Base-by-base conservation (phyloP, 148 eudicot genomes). In the Nyssa sinensis region DNA sequence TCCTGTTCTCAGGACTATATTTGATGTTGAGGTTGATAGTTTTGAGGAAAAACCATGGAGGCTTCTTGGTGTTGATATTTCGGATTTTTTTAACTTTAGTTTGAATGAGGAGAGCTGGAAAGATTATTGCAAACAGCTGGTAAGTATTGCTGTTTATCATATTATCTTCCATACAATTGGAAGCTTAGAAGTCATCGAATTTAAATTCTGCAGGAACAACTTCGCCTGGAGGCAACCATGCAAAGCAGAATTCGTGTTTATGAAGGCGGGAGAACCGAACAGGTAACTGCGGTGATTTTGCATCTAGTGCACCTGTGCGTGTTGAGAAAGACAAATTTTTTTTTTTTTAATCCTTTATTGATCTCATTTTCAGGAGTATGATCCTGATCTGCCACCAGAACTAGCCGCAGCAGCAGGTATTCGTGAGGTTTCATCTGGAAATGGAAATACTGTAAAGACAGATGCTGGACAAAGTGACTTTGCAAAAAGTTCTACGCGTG, bases 371-470 rank as follows among this genome's bases (percentile, higher is more conserved):
- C 81, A 96, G 99, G 97, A 87, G 62, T 96, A 88, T 79, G 99
- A 96, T 87, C 99, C 99, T 66, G 99, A 96, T 84, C 81, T 96
- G 76, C 99, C 99, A 61, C 99, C 98, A 37, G 99, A 96, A 84
- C 88, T 96, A 64, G 97, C 89, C 64, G 99, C 99, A 41, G 99
- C 99, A 33, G 86, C 92, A 63, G 95, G 89, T 29, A 75, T 81
- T 73, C 90, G 81, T 79, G 51, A 44, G 12, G 65, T 78, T 76
- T 57, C 88, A 73, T 85, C 93, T 69, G 95, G 78, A 82, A 89
- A 83, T 84, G 81, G 78, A 39, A 88, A 82, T 66, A 67, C 63
- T 57, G 70, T 65, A 17, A 96, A 83, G 71, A 76, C 74, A 74
- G 93, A 91, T 69, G 83, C 72, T 75, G 89, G 75, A 63, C 83